Evolutionary conservation across 768 basidiomycete genomes (phyloP).

Genomic region (Trametes cubensis): DNA sequence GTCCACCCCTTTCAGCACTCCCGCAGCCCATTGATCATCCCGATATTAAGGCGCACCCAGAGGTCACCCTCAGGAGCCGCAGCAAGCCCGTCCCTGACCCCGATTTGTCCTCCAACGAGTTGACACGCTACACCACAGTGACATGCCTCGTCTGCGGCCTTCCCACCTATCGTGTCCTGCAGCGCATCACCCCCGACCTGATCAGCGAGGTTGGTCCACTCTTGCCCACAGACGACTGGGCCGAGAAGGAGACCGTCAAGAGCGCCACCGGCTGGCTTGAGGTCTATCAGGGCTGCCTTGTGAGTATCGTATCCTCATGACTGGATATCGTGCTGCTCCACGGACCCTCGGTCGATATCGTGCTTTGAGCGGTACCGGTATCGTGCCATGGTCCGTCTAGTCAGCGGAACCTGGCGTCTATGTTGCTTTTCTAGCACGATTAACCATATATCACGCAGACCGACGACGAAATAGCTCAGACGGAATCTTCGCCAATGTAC

Average conservation of each 20-base stretch:
- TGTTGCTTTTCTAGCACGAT: background rate
- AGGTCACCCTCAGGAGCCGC: conserved; percentile 68
- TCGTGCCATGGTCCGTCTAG: conserved; percentile 14
- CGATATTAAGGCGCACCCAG: conserved; percentile 58
- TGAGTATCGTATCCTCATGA: conserved; percentile 43
- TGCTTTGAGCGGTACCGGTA: background rate
- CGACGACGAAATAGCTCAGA: conserved; percentile 29
- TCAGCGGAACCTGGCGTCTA: conserved; percentile 10
- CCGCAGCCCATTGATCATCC: conserved; percentile 5
- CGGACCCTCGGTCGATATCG: background rate
- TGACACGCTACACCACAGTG: conserved; percentile 61
- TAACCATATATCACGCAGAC: conserved; percentile 26
- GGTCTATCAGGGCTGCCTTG: conserved; percentile 64
- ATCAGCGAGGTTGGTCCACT: conserved; percentile 66
- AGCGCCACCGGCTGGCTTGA: conserved; percentile 75
- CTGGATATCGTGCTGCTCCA: background rate
- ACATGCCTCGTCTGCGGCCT: conserved; percentile 71
- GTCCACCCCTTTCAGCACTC: background rate
- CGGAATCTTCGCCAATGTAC: conserved; percentile 39
- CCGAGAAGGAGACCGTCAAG: conserved; percentile 70
- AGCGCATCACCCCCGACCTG: conserved; percentile 56
- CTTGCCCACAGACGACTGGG: conserved; percentile 75
- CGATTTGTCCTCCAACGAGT: conserved; percentile 19
- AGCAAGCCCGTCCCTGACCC: conserved; percentile 31
- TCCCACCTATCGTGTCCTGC: conserved; percentile 68